Conservation (phyloP, 495 filamentous ascomycete species). For the Lasiosphaeris hirsuta region DNA sequence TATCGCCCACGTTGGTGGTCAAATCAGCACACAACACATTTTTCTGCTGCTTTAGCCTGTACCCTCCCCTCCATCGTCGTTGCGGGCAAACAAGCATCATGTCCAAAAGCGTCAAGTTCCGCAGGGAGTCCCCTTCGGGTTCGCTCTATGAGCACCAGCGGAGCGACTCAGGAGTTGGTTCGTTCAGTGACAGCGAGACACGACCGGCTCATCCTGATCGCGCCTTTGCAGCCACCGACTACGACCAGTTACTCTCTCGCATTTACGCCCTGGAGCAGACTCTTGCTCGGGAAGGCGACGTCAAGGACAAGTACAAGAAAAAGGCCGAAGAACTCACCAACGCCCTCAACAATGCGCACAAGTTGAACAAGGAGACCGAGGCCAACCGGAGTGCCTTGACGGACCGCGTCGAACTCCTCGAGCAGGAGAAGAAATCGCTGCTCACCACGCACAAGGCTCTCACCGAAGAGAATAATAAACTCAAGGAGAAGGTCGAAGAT, state of each 20-base stretch:
- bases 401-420: slow-evolving; percentile 68
- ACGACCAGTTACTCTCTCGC: slow-evolving; percentile 14
- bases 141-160: slow-evolving; percentile 30
- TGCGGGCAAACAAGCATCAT: slow-evolving; percentile 18
- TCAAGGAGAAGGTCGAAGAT: slow-evolving; percentile 77
- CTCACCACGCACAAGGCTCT: slow-evolving; percentile 85
- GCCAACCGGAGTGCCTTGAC: slow-evolving; percentile 75
- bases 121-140: slow-evolving; percentile 27
- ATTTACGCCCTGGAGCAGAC: slow-evolving; percentile 24
- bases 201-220: slow-evolving; percentile 26
- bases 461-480: slow-evolving; percentile 79
- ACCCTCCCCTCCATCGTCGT: slow-evolving; percentile 16
- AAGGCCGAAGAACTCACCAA: slow-evolving; percentile 40
- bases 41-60: slow-evolving; percentile 30
- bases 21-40: slow-evolving; percentile 44
- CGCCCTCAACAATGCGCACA: slow-evolving; percentile 43
- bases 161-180: slow-evolving; percentile 37
- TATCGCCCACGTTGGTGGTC: slow-evolving; percentile 24
- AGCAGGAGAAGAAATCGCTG: slow-evolving; percentile 57
- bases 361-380: slow-evolving; percentile 65
- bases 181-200: slow-evolving; percentile 34
- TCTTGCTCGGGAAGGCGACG: slow-evolving; percentile 9
- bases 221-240: slow-evolving; percentile 19
- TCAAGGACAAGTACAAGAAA: slow-evolving; percentile 21
- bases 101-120: slow-evolving; percentile 37